Percentiles rank a stretch among this genome's conserved stretches.
Conservation (phyloP, 805 yeast genomes). For the Tanozyma kutaoensis region DNA sequence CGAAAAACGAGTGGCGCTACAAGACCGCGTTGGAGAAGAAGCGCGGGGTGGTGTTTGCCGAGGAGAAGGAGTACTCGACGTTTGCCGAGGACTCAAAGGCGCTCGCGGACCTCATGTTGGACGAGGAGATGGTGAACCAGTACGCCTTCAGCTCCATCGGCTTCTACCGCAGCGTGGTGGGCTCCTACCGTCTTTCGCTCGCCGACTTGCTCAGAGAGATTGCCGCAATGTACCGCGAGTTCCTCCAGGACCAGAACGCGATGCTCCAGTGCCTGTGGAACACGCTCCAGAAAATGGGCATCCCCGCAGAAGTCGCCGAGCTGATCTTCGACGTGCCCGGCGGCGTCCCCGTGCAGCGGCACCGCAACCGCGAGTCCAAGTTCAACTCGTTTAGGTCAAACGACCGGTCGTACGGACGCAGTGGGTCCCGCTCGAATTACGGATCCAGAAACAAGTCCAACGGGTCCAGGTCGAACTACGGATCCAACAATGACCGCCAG, state of each 20-base stretch:
- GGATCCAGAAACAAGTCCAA: too few relatives aligned
- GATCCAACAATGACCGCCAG: too few relatives aligned
- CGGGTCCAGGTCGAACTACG: too few relatives aligned
- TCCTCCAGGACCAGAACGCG: slow-evolving; percentile 5
- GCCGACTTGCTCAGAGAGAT: slow-evolving; percentile 3
- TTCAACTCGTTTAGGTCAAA: too few relatives aligned
- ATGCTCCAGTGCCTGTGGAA: neutral
- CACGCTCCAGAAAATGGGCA: neutral
- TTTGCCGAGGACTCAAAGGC: slow-evolving; percentile 15
- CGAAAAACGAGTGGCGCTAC: slow-evolving; percentile 38
- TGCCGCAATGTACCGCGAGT: slow-evolving; percentile 2
- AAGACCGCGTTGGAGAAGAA: slow-evolving; percentile 33
- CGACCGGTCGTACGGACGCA: too few relatives aligned
- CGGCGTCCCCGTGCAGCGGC: too few relatives aligned
- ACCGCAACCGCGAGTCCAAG: too few relatives aligned
- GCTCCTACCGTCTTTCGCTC: slow-evolving; percentile 4
- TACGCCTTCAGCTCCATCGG: slow-evolving; percentile 13
- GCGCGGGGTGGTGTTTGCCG: slow-evolving; percentile 23
- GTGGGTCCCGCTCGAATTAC: too few relatives aligned
- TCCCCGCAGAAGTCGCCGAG: too few relatives aligned
- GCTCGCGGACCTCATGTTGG: slow-evolving; percentile 60
- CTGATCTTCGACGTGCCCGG: too few relatives aligned
- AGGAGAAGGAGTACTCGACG: slow-evolving; percentile 12
- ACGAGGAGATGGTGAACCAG: slow-evolving; percentile 26
- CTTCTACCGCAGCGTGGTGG: slow-evolving; percentile 13